Conservation (phyloP, 129 eudicot species). For the Scalesia atractyloides region DNA sequence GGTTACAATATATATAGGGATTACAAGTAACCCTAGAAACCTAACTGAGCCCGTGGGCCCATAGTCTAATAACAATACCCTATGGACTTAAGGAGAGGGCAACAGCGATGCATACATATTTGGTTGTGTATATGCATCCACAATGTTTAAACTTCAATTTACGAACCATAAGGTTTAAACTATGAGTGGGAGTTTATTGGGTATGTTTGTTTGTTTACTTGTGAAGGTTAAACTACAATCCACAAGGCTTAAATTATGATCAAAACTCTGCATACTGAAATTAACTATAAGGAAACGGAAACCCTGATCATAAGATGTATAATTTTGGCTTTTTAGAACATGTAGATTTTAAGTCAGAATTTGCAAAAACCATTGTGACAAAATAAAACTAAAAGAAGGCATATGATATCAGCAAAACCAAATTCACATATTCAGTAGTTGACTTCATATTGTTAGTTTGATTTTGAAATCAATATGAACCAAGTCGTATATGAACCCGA, state of each 20-base stretch:
- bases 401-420: background rate
- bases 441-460: conserved; percentile 11
- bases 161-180: background rate
- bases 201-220: too few species aligned
- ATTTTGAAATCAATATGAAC: background rate
- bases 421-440: conserved; percentile 4
- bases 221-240: background rate
- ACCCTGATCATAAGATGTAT: background rate
- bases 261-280: background rate
- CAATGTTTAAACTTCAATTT: conserved; percentile 1
- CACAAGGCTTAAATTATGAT: background rate
- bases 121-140: conserved; percentile 19
- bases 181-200: too few species aligned
- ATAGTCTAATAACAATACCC: background rate
- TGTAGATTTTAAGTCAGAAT: background rate
- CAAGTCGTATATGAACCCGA: background rate
- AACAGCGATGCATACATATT: conserved; percentile 1
- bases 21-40: too few species aligned
- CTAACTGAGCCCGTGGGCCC: too few species aligned
- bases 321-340: conserved; percentile 4
- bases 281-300: background rate
- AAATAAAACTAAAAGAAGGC: conserved; percentile 2
- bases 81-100: conserved; percentile 11
- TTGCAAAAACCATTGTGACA: conserved; percentile 6
- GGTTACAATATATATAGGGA: too few species aligned